A percentile compares a stretch with the other conserved stretches of the same genome.
Evolutionary conservation across 2,329 filamentous ascomycete genomes (phyloP).

Genomic region (Aspergillus tamarii): DNA sequence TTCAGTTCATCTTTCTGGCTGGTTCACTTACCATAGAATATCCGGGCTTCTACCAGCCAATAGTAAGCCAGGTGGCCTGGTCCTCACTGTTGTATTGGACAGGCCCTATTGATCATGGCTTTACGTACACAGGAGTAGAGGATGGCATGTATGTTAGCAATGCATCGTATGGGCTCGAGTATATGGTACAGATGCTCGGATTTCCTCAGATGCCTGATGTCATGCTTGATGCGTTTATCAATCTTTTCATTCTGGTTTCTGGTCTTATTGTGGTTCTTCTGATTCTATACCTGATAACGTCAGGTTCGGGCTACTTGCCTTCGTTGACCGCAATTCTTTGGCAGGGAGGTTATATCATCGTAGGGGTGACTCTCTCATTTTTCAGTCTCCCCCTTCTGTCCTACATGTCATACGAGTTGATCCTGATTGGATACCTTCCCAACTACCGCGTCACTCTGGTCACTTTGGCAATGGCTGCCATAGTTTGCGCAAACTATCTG

Average conservation of each 20-base stretch:
- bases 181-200: conserved; percentile 11
- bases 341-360: background rate
- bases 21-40: conserved; percentile 10
- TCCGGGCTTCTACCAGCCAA: conserved; percentile 15
- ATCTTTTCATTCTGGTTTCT: conserved; percentile 1
- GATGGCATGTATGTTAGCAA: conserved; percentile 15
- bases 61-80: conserved; percentile 11
- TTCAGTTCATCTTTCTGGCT: conserved; percentile 15
- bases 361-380: background rate
- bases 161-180: conserved; percentile 13
- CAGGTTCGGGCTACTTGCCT: background rate
- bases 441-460: conserved; percentile 6
- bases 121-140: conserved; percentile 5
- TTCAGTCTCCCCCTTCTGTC: conserved; percentile 6
- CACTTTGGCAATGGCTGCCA: background rate
- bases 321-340: background rate
- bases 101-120: conserved; percentile 11
- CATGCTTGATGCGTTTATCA: conserved; percentile 8
- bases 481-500: background rate
- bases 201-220: conserved; percentile 7
- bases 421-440: conserved; percentile 6
- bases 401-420: conserved; percentile 5
- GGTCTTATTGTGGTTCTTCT: background rate
- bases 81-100: conserved; percentile 7
- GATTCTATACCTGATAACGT: background rate